phyloP scores from a whole-genome alignment of 2,329 filamentous ascomycete genomes.

The Didymella glomerata region DNA sequence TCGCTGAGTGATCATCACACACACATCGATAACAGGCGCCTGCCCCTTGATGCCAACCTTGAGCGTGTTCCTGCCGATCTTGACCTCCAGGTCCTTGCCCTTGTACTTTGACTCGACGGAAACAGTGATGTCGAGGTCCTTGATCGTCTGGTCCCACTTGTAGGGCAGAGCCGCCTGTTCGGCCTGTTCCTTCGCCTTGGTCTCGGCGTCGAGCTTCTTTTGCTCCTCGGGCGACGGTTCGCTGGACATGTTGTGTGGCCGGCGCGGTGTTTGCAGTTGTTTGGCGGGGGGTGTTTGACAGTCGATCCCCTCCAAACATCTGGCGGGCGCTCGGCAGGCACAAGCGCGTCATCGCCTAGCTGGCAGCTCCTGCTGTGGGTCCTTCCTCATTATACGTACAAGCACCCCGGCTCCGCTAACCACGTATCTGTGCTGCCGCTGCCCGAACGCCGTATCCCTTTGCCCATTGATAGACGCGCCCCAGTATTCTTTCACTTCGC shows the following conservation, averaged over 20 bases:
- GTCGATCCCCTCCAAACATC: constrained; percentile 15
- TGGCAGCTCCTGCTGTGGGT: constrained; percentile 26
- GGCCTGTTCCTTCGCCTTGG: constrained; percentile 75
- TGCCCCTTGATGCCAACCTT: constrained; percentile 88
- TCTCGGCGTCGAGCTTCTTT: constrained; percentile 64
- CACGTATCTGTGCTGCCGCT: constrained; percentile 23
- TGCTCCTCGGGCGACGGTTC: constrained; percentile 64
- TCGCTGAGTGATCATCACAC: constrained; percentile 24
- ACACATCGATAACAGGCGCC: constrained; percentile 80
- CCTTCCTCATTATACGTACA: constrained; percentile 15
- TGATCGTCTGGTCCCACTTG: constrained; percentile 95
- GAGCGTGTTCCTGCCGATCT: constrained; percentile 80
- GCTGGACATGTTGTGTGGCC: constrained; percentile 39
- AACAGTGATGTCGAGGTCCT: constrained; percentile 82
- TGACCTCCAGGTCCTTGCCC: constrained; percentile 81
- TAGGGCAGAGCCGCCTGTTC: constrained; percentile 94
- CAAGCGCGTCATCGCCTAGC: constrained; percentile 29
- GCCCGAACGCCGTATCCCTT: constrained; percentile 21
- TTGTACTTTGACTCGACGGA: constrained; percentile 83
- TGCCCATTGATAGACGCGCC: constrained; percentile 30
- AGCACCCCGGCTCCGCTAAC: constrained; percentile 21
- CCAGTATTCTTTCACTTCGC: constrained; percentile 28
- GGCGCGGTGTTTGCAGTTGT: constrained; percentile 17
- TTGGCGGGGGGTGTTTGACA: constrained; percentile 8
- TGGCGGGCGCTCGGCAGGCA: background rate